Evolutionary conservation across 352 stramenopile species (phyloP), one percentile per base, ranked within the genome.

Genomic region (Phytophthora lateralis): DNA sequence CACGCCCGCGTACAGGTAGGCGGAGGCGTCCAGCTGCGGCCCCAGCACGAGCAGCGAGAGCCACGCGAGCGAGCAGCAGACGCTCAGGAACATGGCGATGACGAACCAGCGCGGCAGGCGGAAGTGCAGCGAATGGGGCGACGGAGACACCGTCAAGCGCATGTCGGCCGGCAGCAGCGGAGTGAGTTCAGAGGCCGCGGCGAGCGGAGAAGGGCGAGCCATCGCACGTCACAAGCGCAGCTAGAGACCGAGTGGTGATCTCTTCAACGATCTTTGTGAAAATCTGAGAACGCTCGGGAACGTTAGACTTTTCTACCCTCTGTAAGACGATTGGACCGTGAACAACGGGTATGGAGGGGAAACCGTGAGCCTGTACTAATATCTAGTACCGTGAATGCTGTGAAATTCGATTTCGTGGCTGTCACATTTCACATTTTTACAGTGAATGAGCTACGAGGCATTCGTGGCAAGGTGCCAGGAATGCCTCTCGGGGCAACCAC

Each of bases 1-100:
- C 39, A 93, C 76, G 27, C 83, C 80, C 0, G 80, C 79, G 55
- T 90, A 92, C 29, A 92, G 69, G 39, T 79, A 81, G 21, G 81
- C 50, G 11, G 57, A 69, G 45, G 46, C 51, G 18, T 61, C 18
- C 56, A 78, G 65, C n/a, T 69, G 64, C 38, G 82, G 71, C 2
- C 79, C 57, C 32, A 68, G 37, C 6, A 87, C 56, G 49, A 91
- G 76, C 37, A 76, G 60, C 12, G 67, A 20, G 41, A 91, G 78
- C 80, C 82, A 91, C 7, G 60, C 20, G 15, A 85, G 42, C 2
- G 80, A 76, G 51, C 73, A 65, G 4, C 58, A 60, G 42, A 88
- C 80, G 50, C 78, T 85, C 42, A 60, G 15, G 44, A 69, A 44
- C 8, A 76, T 70, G 10, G 70, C 54, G 7, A 59, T 30, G 2